These are phyloP conservation scores for Salix suchowensis DNA, from an alignment of 345 rosid species.

Conservation along the genomic window DNA sequence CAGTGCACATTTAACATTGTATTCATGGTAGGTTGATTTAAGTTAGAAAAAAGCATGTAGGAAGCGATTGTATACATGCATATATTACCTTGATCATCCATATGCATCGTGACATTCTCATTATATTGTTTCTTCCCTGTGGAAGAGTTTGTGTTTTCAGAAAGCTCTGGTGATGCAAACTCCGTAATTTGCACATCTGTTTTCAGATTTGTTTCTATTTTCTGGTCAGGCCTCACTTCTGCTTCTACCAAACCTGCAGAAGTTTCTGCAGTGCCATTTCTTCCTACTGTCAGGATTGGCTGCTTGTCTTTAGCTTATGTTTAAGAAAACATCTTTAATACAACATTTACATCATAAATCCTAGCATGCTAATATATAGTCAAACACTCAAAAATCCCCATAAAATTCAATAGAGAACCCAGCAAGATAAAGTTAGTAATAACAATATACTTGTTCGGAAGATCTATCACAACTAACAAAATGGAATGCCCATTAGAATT, in stretches of 20 bases:
- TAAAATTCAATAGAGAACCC: background rate
- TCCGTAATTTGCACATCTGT: background rate
- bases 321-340: background rate
- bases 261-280: background rate
- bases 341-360: background rate
- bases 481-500: slow-evolving; percentile 3
- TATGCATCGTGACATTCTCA: slow-evolving; percentile 4
- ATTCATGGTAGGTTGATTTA: background rate
- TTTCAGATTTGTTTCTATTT: background rate
- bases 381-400: background rate
- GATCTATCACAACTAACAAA: background rate
- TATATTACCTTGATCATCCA: slow-evolving; percentile 28
- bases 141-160: slow-evolving; percentile 1
- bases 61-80: slow-evolving; percentile 1
- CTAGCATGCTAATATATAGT: background rate
- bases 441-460: background rate
- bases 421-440: too few relatives aligned
- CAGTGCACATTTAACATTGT: background rate
- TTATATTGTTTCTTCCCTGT: slow-evolving; percentile 14
- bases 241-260: background rate
- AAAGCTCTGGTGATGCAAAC: background rate
- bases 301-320: background rate
- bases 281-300: background rate
- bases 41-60: background rate
- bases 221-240: background rate